phyloP scores from a whole-genome alignment of 768 basidiomycete species.

The Candolleomyces efflorescens region DNA sequence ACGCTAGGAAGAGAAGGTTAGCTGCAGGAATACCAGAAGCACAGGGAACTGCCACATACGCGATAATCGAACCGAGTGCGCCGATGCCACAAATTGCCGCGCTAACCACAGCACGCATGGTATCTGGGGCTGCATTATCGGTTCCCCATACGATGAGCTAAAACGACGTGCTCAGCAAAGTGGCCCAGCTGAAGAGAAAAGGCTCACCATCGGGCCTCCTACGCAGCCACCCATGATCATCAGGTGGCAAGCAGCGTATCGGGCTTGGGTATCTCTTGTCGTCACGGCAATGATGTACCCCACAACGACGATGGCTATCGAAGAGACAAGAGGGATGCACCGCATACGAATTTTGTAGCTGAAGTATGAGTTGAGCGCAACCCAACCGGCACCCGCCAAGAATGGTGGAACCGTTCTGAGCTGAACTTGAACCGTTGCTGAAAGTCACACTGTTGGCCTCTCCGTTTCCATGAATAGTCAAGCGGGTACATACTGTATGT shows the following conservation, averaged over 20 bases:
- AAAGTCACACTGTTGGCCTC: conserved; percentile 16
- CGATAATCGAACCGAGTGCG: conserved; percentile 43
- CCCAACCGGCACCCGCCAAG: conserved; percentile 36
- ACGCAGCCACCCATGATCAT: conserved; percentile 35
- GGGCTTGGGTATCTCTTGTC: conserved; percentile 37
- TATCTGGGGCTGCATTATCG: conserved; percentile 48
- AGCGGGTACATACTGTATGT: conserved; percentile 33
- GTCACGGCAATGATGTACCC: conserved; percentile 42
- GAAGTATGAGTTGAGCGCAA: conserved; percentile 28
- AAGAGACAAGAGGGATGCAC: conserved; percentile 30
- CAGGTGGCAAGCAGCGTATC: conserved; percentile 48
- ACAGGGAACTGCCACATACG: conserved; percentile 24
- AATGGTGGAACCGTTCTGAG: conserved; percentile 47
- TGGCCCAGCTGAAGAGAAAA: not conserved
- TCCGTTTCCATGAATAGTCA: not conserved
- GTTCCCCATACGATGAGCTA: conserved; percentile 43
- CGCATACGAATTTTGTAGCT: conserved; percentile 34
- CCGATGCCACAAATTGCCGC: conserved; percentile 44
- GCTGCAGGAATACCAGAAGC: not conserved
- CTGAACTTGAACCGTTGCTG: conserved; percentile 41
- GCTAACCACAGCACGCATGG: conserved; percentile 41
- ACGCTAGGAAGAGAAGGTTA: conserved; percentile 24
- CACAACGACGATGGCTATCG: conserved; percentile 32
- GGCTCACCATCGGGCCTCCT: conserved; percentile 29
- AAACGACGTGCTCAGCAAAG: not conserved